Evolutionary conservation across 2,329 filamentous ascomycete species (phyloP).

Genomic region (Beauveria bassiana): DNA sequence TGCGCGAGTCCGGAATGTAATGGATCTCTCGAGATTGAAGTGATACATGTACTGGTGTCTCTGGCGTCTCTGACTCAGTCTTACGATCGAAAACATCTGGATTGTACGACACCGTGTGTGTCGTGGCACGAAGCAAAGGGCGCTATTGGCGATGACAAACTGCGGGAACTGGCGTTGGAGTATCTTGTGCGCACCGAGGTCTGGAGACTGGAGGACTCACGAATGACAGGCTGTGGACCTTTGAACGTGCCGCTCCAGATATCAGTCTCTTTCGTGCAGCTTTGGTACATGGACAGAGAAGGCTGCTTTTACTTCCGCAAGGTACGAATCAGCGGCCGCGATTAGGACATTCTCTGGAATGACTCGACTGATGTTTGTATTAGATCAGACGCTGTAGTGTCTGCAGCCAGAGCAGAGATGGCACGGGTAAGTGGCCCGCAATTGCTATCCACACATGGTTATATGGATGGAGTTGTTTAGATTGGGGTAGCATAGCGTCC

Average conservation of each 20-base stretch:
- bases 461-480: background rate
- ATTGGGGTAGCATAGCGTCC: background rate
- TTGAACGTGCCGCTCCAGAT: background rate
- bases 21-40: background rate
- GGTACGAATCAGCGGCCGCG: background rate
- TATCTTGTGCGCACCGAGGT: conserved; percentile 1
- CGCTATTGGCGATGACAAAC: background rate
- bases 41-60: background rate
- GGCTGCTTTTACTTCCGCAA: conserved; percentile 1
- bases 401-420: background rate
- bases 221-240: background rate
- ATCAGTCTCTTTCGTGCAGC: conserved; percentile 6
- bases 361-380: conserved; percentile 19
- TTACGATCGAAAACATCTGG: background rate
- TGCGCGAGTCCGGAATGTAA: background rate
- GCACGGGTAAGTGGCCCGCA: background rate
- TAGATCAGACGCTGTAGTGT: background rate
- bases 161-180: conserved; percentile 13
- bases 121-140: background rate
- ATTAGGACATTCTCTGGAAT: conserved; percentile 22
- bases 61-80: background rate
- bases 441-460: conserved; percentile 14
- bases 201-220: background rate
- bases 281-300: conserved; percentile 10
- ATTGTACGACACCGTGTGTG: background rate